Evolutionary conservation across 2,329 filamentous ascomycete genomes (phyloP), one percentile per base, ranked within the genome.

Genomic region (Calycina herbarum): DNA sequence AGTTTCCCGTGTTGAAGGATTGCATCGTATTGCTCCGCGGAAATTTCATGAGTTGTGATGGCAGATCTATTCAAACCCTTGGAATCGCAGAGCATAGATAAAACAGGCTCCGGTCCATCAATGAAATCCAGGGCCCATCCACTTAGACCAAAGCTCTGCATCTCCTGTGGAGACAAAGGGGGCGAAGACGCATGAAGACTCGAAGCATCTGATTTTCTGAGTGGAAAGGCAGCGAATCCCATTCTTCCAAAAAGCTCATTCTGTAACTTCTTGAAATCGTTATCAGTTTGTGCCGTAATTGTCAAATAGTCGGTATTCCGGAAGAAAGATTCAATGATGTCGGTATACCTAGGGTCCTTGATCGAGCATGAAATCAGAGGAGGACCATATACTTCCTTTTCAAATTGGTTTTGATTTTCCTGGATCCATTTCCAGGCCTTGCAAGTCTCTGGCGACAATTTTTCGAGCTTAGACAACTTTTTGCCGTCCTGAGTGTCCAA

Each of bases 31-130:
- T 93, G 88, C 48, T 85, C 81, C 38, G 91, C 85, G 2, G 77
- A 85, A 40, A 94, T 86, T 10, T 92, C 86, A 5, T 76, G 77
- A 15, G 88, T 79, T 17, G 85, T 82, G 57, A 94, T 84, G 0
- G 87, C 92, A 5, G 89, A 89, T 31, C 81, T 80, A 72, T 96
- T 87, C 6, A 97, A 77, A 62, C 81, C 84, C 65, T 84, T 86
- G 70, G 91, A 89, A 13, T 87, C 85, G 77, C 93, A 97, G 27
- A 99, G 85, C 90, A 96, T 95, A 6, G 92, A 90, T 40, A 98
- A 80, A 1, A 99, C 92, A 1, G 91, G 85, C 1, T 89, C 87
- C 0, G 96, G 96, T 0, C 94, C 95, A 40, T 89, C 84, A 5
- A 99, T 75, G 66, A 85, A 92, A 73, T 98, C 91, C 31, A 91